Conservation (phyloP, 257 asterid species). For the Solanum dulcamara region DNA sequence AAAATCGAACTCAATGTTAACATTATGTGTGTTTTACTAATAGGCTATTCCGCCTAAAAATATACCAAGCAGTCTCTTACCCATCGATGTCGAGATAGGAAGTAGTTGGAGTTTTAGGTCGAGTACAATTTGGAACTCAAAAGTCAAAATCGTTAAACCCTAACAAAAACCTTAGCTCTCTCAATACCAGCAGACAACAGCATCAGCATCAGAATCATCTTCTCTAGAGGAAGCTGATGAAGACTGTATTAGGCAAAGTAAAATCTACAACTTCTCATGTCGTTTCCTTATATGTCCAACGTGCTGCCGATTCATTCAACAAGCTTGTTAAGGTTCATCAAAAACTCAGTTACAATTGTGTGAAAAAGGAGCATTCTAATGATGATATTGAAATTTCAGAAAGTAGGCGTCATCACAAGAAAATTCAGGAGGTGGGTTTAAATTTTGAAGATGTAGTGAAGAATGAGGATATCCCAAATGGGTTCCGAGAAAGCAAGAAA, state of each 20-base stretch:
- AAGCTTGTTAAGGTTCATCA: slow-evolving; percentile 33
- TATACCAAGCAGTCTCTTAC: no score
- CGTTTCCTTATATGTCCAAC: slow-evolving; percentile 29
- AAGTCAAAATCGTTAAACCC: background rate
- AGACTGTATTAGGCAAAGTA: slow-evolving; percentile 30
- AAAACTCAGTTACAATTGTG: slow-evolving; percentile 2
- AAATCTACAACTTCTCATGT: slow-evolving; percentile 27
- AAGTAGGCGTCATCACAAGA: background rate
- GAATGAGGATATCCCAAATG: background rate
- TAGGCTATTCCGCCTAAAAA: no score
- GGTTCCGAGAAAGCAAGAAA: background rate
- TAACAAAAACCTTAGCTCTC: background rate
- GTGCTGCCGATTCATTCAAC: slow-evolving; percentile 41
- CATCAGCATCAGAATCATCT: background rate
- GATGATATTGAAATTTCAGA: background rate
- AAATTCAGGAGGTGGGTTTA: background rate
- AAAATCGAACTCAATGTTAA: no score
- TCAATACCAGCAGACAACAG: background rate
- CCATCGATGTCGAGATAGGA: no score
- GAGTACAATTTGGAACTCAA: background rate
- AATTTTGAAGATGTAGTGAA: background rate
- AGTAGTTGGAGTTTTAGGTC: no score
- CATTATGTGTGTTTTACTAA: no score
- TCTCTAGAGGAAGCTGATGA: slow-evolving; percentile 25
- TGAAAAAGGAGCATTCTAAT: background rate